Conservation (phyloP, 352 stramenopile genomes). For the Phytophthora sojae region DNA sequence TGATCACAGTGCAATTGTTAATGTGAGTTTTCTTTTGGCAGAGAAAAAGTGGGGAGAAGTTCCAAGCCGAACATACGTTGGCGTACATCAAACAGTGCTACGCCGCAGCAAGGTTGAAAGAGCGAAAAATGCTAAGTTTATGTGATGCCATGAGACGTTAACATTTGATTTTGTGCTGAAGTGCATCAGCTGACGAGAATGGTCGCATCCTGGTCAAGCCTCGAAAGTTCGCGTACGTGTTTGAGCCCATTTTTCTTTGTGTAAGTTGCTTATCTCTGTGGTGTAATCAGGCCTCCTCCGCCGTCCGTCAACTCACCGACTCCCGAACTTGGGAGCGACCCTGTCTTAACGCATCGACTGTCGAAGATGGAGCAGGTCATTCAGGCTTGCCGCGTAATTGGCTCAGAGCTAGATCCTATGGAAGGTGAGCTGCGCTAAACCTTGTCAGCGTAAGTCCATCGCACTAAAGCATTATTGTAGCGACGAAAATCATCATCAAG, state of each 20-base stretch:
- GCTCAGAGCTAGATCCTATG: slow-evolving; percentile 74
- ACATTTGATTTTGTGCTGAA: slow-evolving; percentile 24
- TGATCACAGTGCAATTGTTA: background rate
- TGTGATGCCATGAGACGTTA: background rate
- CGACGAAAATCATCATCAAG: slow-evolving; percentile 87
- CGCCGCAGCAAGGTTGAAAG: slow-evolving; percentile 69
- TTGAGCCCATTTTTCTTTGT: background rate
- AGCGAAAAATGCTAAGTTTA: background rate
- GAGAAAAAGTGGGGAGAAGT: slow-evolving; percentile 68
- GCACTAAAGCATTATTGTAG: slow-evolving; percentile 32
- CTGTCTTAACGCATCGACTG: slow-evolving; percentile 62
- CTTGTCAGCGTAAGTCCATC: background rate
- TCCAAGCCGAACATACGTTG: slow-evolving; percentile 81
- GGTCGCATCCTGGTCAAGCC: slow-evolving; percentile 79
- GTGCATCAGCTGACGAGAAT: slow-evolving; percentile 85
- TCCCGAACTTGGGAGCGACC: slow-evolving; percentile 38
- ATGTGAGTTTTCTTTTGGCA: slow-evolving; percentile 10
- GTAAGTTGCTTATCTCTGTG: background rate
- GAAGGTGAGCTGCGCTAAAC: slow-evolving; percentile 58
- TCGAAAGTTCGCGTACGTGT: slow-evolving; percentile 64
- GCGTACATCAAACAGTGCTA: slow-evolving; percentile 91
- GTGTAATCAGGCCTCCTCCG: slow-evolving; percentile 11
- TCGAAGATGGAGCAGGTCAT: slow-evolving; percentile 82
- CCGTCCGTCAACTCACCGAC: slow-evolving; percentile 1
- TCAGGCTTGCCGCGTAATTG: slow-evolving; percentile 79